Evolutionary conservation across 176 grass and related monocot genomes (phyloP).

Genomic region (Ensete ventricosum): DNA sequence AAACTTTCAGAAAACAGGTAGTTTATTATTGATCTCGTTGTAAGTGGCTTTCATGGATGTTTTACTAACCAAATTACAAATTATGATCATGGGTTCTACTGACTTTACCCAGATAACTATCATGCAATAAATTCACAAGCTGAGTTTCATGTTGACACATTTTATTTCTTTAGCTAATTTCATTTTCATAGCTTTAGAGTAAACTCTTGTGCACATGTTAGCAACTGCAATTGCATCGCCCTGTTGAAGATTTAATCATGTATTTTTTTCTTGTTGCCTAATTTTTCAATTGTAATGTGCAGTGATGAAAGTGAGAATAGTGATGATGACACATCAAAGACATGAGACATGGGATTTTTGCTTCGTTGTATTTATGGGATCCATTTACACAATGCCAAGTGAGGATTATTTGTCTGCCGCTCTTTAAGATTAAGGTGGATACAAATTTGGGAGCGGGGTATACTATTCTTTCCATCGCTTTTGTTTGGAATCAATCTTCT

Average conservation of each 20-base stretch:
- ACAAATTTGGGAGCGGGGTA: too few species aligned
- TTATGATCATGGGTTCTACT: not conserved
- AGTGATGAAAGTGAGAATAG: slow-evolving; percentile 82
- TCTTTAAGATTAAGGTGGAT: not conserved
- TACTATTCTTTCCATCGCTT: too few species aligned
- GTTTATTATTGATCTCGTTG: slow-evolving; percentile 10
- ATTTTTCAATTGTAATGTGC: slow-evolving; percentile 11
- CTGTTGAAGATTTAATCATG: not conserved
- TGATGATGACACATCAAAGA: slow-evolving; percentile 48
- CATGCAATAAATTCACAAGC: not conserved
- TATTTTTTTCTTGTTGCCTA: not conserved
- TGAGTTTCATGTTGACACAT: not conserved
- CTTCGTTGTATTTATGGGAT: slow-evolving; percentile 28
- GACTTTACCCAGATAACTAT: not conserved
- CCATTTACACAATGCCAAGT: not conserved
- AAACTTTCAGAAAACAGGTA: slow-evolving; percentile 91
- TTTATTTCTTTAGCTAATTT: not conserved
- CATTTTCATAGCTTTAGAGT: not conserved
- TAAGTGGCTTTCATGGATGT: not conserved
- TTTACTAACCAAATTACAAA: too few species aligned
- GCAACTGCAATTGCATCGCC: not conserved
- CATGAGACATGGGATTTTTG: slow-evolving; percentile 8
- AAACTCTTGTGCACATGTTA: not conserved
- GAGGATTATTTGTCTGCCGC: not conserved
- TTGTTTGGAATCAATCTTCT: too few species aligned